phyloP scores from a whole-genome alignment of 176 grass and related monocot species.

The Tillandsia leiboldiana region DNA sequence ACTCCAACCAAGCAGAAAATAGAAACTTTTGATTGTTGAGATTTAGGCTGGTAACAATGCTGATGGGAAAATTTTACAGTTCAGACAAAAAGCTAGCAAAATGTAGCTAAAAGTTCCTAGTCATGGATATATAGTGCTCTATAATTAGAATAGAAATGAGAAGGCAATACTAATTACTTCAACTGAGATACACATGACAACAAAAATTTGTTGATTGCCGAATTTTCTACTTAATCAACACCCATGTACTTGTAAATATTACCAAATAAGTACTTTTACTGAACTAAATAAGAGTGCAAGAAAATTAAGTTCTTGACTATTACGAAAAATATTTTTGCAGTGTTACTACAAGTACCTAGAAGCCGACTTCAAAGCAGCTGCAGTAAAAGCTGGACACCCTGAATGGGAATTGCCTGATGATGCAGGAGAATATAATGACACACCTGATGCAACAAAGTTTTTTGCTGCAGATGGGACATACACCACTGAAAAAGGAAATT shows the following conservation, averaged over 20 bases:
- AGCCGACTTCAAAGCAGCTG: slow-evolving; percentile 52
- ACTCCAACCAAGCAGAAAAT: neutral
- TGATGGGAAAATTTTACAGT: no score
- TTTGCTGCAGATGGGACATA: slow-evolving; percentile 57
- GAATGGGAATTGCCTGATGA: slow-evolving; percentile 82
- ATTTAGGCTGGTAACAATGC: no score
- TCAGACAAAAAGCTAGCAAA: no score
- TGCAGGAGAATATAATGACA: slow-evolving; percentile 71
- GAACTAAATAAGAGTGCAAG: neutral
- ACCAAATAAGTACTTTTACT: neutral
- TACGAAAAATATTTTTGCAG: slow-evolving; percentile 28
- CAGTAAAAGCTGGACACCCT: slow-evolving; percentile 47
- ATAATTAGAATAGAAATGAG: neutral
- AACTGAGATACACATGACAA: neutral
- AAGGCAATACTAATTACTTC: neutral
- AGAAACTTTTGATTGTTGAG: neutral
- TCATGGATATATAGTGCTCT: neutral
- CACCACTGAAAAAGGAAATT: slow-evolving; percentile 45
- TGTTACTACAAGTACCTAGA: slow-evolving; percentile 76
- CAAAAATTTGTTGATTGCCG: neutral
- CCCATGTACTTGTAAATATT: neutral
- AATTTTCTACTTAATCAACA: neutral
- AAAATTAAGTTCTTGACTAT: neutral
- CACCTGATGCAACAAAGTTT: slow-evolving; percentile 53
- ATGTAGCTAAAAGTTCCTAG: no score